Percentiles rank a stretch among this genome's conserved stretches.
Evolutionary conservation across 2,329 filamentous ascomycete species (phyloP).

Genomic region (Ophiostoma piceae): DNA sequence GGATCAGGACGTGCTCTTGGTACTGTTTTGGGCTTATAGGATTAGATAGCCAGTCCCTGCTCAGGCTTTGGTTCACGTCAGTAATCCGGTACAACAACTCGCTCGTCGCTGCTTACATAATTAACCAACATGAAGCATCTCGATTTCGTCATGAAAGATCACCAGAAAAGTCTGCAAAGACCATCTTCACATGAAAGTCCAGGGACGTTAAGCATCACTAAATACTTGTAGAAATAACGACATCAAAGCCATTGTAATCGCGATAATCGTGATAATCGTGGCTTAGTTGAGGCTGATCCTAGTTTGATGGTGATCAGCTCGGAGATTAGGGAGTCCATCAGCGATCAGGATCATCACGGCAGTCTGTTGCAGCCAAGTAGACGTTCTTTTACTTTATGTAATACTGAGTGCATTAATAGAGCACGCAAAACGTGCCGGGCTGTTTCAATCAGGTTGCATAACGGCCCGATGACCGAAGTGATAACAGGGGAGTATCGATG

Average conservation of each 20-base stretch:
- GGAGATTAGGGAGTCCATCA: neutral
- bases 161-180: no score
- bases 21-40: no score
- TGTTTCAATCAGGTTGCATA: neutral
- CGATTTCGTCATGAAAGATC: neutral
- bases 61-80: no score
- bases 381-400: no score
- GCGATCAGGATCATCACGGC: neutral
- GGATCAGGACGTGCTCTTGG: no score
- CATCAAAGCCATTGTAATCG: neutral
- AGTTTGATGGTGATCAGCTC: neutral
- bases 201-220: neutral
- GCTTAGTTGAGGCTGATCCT: neutral
- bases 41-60: no score
- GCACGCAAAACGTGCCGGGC: no score
- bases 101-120: neutral
- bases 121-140: neutral
- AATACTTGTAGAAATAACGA: neutral
- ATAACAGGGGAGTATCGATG: neutral
- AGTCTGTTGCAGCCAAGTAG: neutral
- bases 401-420: no score
- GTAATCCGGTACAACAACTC: neutral
- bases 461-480: neutral
- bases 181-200: neutral
- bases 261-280: neutral